Base-by-base conservation (phyloP, 2,329 filamentous ascomycete genomes). In the Nothophaeocryptopus gaeumannii region DNA sequence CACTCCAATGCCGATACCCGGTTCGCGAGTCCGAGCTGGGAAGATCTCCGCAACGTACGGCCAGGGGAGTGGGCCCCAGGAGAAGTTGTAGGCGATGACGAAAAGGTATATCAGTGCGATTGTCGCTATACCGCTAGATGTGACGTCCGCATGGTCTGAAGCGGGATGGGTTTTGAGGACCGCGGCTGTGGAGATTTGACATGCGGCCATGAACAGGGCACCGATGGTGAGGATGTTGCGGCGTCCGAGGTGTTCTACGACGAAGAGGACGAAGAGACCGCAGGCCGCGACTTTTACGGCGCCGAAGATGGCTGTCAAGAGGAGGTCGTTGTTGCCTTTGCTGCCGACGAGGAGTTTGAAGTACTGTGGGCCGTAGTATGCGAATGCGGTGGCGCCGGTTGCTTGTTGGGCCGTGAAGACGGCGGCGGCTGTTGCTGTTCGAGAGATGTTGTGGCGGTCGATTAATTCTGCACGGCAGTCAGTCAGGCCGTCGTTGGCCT, bases 351-450 rank as follows among this genome's bases (percentile, higher is more conserved):
- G 70, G 0, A 78, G 64, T 14, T 72, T 72, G 61, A 80, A 80
- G 63, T 78, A 79, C 57, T 81, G 77, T 5, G 78, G 77, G 0
- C 75, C 76, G 46, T 78, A 80, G 62, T 79, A 79, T 10, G 77
- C 77, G 56, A 80, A 73, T 0, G 78, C 77, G 0, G 77, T 80
- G 5, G 77, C 76, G 1, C 77, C 78, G 1, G 77, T 80, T 3
- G 77, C 75, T 51, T 79, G 76, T 54, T 79, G 77, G 0, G 74
- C 74, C 2, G 74, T 69, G 58, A 81, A 80, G 39, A 80, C 65
- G 1, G 70, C 69, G 37, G 74, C 71, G 0, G 71, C 75, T 3
- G 74, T 68, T 29, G 71, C 53, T 2, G 77, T 62, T 1, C 74
- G 70, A 44, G 68, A 72, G 47, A 73, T 63, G 53, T 78, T 78